Base-by-base conservation (phyloP, 805 yeast species). In the Saccharomycopsis javanensis region DNA sequence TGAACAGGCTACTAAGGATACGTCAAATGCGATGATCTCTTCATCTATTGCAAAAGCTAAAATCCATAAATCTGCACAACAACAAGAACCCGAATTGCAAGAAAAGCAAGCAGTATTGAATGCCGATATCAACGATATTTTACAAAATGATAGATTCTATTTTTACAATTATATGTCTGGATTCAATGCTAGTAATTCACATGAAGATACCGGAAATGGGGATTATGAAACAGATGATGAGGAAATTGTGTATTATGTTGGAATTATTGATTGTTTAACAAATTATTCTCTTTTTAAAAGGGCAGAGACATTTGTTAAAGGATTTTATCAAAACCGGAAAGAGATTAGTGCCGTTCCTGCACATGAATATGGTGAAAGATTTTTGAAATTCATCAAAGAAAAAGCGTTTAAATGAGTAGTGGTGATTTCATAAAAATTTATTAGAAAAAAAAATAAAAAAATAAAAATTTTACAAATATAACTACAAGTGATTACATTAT, bases 181-280 rank as follows among this genome's bases (percentile, higher is more conserved):
- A 2, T 81, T 86, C 45, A 74, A 85, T 53, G 84, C 92, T 3
- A 82, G 96, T 1, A 80, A 84, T 65, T 82, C 75, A 55, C 64
- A 20, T n/a, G 48, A 42, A 6, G n/a, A 20, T 7, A 42, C 3
- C 5, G 28, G 28, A 18, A 28, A 34, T 18, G 38, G 27, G 10
- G 50, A 55, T 50, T 18, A n/a, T n/a, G n/a, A n/a, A n/a, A n/a
- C 20, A 6, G 34, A 38, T 13, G 28, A 8, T 1, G 18, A 50
- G 13, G 50, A 48, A 27, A 51, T 57, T 30, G 48, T 92, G 6
- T 94, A 94, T 71, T 94, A 91, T 66, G 72, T 94, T 64, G 99
- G 99, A 7, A 85, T 94, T 38, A 94, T 94, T 62, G 99, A 94
- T 67, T 92, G 96, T 70, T 74, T 94, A 63, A 94, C 99, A 0